Conservation (phyloP, 2,329 filamentous ascomycete species). For the Gnomoniopsis sp. region DNA sequence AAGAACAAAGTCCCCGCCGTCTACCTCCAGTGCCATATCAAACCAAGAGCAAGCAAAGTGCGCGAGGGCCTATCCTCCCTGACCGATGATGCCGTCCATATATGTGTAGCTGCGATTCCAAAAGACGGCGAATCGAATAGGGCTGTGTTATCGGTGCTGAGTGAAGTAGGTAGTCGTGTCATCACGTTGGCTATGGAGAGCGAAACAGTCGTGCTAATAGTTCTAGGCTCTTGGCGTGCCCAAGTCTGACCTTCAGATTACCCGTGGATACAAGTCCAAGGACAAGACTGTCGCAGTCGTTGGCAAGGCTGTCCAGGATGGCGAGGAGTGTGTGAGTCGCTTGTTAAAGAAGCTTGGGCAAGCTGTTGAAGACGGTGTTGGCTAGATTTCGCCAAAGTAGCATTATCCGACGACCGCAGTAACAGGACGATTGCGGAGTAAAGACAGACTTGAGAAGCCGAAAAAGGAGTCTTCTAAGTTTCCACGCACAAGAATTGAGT, state of each 20-base stretch:
- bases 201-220: too few species aligned
- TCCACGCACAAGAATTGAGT: too few species aligned
- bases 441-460: too few species aligned
- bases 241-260: conserved; percentile 61
- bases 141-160: conserved; percentile 61
- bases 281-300: conserved; percentile 57
- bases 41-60: conserved; percentile 59
- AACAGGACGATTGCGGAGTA: neutral
- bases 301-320: conserved; percentile 24
- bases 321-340: conserved; percentile 26
- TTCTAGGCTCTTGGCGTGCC: conserved; percentile 54
- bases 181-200: neutral
- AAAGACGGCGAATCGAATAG: conserved; percentile 67
- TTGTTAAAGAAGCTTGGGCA: conserved; percentile 19
- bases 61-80: conserved; percentile 60
- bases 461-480: too few species aligned
- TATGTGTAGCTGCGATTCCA: conserved; percentile 64
- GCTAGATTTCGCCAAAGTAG: neutral
- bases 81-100: conserved; percentile 53
- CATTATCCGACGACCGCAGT: neutral
- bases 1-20: conserved; percentile 47
- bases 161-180: conserved; percentile 41
- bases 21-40: conserved; percentile 64
- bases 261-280: conserved; percentile 59
- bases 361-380: neutral